Evolutionary conservation across 805 yeast species (phyloP).

Genomic region (Blastobotrys mokoenaii): DNA sequence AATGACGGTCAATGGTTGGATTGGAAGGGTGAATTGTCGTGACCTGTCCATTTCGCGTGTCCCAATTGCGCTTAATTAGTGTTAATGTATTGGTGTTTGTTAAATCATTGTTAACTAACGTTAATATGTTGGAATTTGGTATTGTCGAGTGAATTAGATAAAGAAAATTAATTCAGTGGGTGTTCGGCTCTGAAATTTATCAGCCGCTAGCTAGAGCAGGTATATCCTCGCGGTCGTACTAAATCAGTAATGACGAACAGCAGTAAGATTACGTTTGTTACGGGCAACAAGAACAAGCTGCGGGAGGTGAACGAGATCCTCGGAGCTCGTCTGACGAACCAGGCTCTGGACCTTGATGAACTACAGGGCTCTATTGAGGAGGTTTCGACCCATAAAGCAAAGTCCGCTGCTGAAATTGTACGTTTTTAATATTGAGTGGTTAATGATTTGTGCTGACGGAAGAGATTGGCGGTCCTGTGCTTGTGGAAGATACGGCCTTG

Average conservation of each 20-base stretch:
- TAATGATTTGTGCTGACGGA: no score
- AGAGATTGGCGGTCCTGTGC: conserved; percentile 62
- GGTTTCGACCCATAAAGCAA: conserved; percentile 73
- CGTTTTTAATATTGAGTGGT: conserved; percentile 3
- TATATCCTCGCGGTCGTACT: no score
- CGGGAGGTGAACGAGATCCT: conserved; percentile 77
- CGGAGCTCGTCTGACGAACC: conserved; percentile 42
- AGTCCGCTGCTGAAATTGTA: conserved; percentile 54
- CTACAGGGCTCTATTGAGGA: conserved; percentile 81
- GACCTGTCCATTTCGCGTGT: neutral
- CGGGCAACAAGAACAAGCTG: conserved; percentile 72
- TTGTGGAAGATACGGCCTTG: conserved; percentile 92
- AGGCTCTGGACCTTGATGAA: conserved; percentile 76
- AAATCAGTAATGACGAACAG: neutral
- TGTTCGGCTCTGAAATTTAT: no score
- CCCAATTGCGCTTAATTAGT: neutral
- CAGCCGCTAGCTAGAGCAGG: neutral
- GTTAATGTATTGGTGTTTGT: no score
- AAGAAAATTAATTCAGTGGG: no score
- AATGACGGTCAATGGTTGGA: neutral
- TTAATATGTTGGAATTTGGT: no score
- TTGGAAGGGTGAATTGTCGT: neutral
- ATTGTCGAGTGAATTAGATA: no score
- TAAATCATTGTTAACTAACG: no score
- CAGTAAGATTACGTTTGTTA: conserved; percentile 8